Conservation (phyloP, 257 asterid genomes). For the Jasminum sambac region DNA sequence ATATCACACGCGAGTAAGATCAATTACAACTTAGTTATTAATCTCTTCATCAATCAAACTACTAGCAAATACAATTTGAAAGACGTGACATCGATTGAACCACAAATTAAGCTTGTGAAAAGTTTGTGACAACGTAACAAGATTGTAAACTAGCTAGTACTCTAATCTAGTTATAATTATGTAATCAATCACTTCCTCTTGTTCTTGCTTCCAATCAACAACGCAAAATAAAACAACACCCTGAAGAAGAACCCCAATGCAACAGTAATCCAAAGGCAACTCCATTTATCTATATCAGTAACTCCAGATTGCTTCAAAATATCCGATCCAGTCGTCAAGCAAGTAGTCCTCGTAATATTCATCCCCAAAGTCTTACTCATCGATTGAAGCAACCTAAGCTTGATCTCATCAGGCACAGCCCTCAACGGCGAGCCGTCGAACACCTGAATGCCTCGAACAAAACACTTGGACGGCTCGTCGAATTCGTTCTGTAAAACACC, state of each 20-base stretch:
- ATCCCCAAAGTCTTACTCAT: conserved; percentile 51
- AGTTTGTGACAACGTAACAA: not conserved
- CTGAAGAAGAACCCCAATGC: conserved; percentile 64
- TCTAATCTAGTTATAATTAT: no score
- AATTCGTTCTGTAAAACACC: conserved; percentile 68
- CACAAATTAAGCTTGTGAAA: not conserved
- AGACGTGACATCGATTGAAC: not conserved
- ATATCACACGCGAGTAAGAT: no score
- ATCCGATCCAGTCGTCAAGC: conserved; percentile 48
- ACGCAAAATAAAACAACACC: conserved; percentile 48
- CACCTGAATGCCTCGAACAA: conserved; percentile 48
- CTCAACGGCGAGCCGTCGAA: conserved; percentile 51
- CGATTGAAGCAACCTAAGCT: conserved; percentile 36
- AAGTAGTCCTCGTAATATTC: conserved; percentile 52
- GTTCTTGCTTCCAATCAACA: conserved; percentile 58
- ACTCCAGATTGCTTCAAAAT: conserved; percentile 52
- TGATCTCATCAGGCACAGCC: conserved; percentile 33
- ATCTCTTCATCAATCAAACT: no score
- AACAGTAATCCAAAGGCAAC: conserved; percentile 61
- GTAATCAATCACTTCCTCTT: conserved; percentile 38
- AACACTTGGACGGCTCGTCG: conserved; percentile 45
- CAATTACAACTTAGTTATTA: no score
- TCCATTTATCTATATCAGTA: conserved; percentile 51
- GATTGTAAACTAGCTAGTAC: not conserved
- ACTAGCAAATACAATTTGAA: not conserved